phyloP scores from a whole-genome alignment of 2,329 filamentous ascomycete genomes.

The Monilinia polystroma region DNA sequence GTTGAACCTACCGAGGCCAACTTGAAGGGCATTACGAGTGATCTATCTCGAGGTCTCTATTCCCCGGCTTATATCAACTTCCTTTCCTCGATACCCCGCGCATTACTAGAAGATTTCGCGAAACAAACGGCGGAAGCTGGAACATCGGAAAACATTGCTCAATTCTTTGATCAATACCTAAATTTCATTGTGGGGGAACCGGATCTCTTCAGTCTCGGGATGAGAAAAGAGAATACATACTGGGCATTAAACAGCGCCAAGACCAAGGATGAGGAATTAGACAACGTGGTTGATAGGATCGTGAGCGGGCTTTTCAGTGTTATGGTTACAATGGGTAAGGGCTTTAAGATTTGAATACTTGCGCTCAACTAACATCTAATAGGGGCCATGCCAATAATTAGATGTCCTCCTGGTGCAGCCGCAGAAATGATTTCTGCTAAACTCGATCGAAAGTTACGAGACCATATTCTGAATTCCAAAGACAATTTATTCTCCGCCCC shows the following conservation, averaged over 20 bases:
- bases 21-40: slow-evolving; percentile 76
- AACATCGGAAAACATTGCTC: slow-evolving; percentile 85
- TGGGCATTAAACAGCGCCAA: slow-evolving; percentile 94
- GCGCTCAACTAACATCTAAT: slow-evolving; percentile 34
- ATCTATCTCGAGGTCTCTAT: slow-evolving; percentile 85
- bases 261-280: slow-evolving; percentile 86
- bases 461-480: slow-evolving; percentile 96
- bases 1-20: slow-evolving; percentile 84
- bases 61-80: slow-evolving; percentile 96
- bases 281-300: slow-evolving; percentile 82
- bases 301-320: slow-evolving; percentile 98
- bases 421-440: slow-evolving; percentile 94
- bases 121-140: slow-evolving; percentile 79
- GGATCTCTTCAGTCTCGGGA: slow-evolving; percentile 89
- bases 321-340: slow-evolving; percentile 90
- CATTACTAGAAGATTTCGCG: slow-evolving; percentile 92
- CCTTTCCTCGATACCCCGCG: slow-evolving; percentile 85
- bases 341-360: background rate
- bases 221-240: slow-evolving; percentile 88
- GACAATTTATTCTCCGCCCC: slow-evolving; percentile 83
- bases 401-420: slow-evolving; percentile 87
- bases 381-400: slow-evolving; percentile 92
- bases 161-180: slow-evolving; percentile 93
- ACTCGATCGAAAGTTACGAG: slow-evolving; percentile 90
- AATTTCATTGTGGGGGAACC: slow-evolving; percentile 97